Conservation (phyloP, 208 protist species). For the Trypanosoma avium region DNA sequence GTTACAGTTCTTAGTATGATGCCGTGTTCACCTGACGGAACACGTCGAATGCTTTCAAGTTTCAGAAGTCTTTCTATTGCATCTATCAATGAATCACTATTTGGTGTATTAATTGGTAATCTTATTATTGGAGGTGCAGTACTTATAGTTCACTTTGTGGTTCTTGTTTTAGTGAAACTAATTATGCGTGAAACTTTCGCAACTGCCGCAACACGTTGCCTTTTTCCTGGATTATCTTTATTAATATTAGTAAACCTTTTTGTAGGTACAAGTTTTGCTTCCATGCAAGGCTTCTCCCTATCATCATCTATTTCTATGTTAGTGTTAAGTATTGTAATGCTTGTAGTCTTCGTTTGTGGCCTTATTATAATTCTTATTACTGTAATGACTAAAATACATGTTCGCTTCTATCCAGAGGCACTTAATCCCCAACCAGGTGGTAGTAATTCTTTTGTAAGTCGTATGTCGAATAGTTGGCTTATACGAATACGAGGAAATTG, state of each 20-base stretch:
- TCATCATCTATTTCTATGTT: not conserved
- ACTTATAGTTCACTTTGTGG: not conserved
- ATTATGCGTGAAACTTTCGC: not conserved
- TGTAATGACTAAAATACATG: not conserved
- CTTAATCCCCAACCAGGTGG: too few species aligned
- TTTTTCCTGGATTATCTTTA: slow-evolving; percentile 5
- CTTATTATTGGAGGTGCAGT: slow-evolving; percentile 6
- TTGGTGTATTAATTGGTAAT: slow-evolving; percentile 15
- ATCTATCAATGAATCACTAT: slow-evolving; percentile 9
- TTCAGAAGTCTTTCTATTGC: slow-evolving; percentile 5
- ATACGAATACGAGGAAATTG: slow-evolving; percentile 8
- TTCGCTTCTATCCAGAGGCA: not conserved
- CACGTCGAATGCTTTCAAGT: not conserved
- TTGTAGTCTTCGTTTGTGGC: slow-evolving; percentile 6
- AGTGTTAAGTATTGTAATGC: slow-evolving; percentile 7
- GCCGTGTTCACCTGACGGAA: not conserved
- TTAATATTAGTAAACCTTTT: slow-evolving; percentile 5
- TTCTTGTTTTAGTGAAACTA: not conserved
- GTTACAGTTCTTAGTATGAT: slow-evolving; percentile 14
- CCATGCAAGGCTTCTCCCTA: slow-evolving; percentile 4
- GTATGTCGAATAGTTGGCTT: not conserved
- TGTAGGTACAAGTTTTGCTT: slow-evolving; percentile 11
- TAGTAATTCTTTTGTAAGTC: not conserved
- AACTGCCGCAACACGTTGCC: not conserved
- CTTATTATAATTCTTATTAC: not conserved